Evolutionary conservation across 2,329 filamentous ascomycete genomes (phyloP), one percentile per base, ranked within the genome.

Genomic region (Cadophora malorum): DNA sequence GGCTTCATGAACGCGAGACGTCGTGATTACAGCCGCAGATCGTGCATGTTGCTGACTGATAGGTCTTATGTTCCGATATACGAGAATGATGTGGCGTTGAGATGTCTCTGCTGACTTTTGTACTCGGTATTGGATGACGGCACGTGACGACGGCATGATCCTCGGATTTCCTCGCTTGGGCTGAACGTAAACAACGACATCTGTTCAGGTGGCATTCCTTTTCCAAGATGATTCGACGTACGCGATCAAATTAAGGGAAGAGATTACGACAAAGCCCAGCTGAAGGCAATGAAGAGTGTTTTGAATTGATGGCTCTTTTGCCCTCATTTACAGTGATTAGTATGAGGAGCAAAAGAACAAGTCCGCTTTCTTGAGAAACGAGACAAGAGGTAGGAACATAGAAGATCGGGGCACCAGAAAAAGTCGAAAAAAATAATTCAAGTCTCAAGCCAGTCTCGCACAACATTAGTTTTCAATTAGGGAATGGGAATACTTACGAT

Each of bases 371-470:
- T 3, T 5, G 28, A 28, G 5, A 28, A 5, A 28, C 28, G 28
- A 28, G 28, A 28, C 3, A 28, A 28, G 28, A n/a, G n/a, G n/a
- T n/a, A n/a, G n/a, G n/a, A n/a, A n/a, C n/a, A n/a, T n/a, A n/a
- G n/a, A 28, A 28, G 28, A 28, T 28, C 28, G 21, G 4, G 12
- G 6, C 16, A 21, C 4, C 19, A 55, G 33, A 58, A 21, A 35
- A n/a, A 12, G 31, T 9, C 41, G 14, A 41, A 41, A 59, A 45
- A 59, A 58, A 38, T 38, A 25, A 25, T 25, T 59, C 35, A 23
- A 58, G 33, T 59, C 8, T 47, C 21, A 45, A 59, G 35, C 21
- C 56, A 59, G 21, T 45, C 56, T 59, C 35, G 56, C 21, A 45
- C 14, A 59, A 58, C 33, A 38, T 58, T 25, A 59, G 21, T 59